These are phyloP conservation scores for Coleophoma eucalyptorum DNA, from an alignment of 2,329 filamentous ascomycete species.

Conservation along the genomic window DNA sequence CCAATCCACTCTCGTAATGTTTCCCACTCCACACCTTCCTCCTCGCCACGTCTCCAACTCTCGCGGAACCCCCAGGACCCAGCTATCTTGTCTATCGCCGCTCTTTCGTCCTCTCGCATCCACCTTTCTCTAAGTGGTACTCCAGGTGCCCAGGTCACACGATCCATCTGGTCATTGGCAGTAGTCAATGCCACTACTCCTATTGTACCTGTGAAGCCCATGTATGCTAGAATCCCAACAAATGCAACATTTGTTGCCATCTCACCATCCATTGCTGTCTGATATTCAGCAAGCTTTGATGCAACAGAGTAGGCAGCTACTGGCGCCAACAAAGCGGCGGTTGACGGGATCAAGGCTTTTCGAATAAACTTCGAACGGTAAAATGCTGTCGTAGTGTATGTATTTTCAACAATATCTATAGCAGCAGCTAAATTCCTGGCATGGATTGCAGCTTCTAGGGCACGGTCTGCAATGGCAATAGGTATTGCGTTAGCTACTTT, in stretches of 20 bases:
- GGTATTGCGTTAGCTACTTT: slow-evolving; percentile 70
- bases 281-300: slow-evolving; percentile 59
- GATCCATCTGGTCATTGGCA: slow-evolving; percentile 89
- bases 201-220: slow-evolving; percentile 75
- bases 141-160: slow-evolving; percentile 85
- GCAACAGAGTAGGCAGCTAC: slow-evolving; percentile 68
- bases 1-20: slow-evolving; percentile 78
- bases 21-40: slow-evolving; percentile 89
- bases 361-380: slow-evolving; percentile 63
- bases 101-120: slow-evolving; percentile 85
- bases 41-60: slow-evolving; percentile 74
- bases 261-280: slow-evolving; percentile 72
- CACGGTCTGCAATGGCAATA: slow-evolving; percentile 63
- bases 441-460: slow-evolving; percentile 76
- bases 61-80: slow-evolving; percentile 91
- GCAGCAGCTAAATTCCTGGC: slow-evolving; percentile 75
- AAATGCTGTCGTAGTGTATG: slow-evolving; percentile 65
- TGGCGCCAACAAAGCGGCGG: slow-evolving; percentile 54
- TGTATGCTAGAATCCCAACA: slow-evolving; percentile 77
- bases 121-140: slow-evolving; percentile 78
- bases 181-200: slow-evolving; percentile 83
- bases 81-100: slow-evolving; percentile 80
- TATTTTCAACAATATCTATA: slow-evolving; percentile 68
- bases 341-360: slow-evolving; percentile 55
- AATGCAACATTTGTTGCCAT: slow-evolving; percentile 77